Evolutionary conservation across 805 yeast species (phyloP).

Genomic region (Vanderwaltozyma verrucispora): DNA sequence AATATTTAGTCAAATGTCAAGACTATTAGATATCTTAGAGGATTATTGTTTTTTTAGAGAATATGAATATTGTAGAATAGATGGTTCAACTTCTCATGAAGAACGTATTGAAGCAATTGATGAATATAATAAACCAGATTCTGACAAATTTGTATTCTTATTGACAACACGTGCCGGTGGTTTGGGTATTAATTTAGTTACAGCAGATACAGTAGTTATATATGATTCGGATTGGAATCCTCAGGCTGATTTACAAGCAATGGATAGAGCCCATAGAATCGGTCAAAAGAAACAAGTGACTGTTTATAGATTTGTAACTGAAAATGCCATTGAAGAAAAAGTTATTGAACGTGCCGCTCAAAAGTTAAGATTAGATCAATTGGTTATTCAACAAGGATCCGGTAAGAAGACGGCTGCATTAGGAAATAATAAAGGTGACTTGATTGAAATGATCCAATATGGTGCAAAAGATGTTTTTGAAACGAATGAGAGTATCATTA

Average conservation of each 20-base stretch:
- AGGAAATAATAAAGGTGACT: conserved; percentile 62
- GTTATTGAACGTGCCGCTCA: conserved; percentile 95
- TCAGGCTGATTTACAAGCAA: conserved; percentile 94
- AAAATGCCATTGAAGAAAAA: conserved; percentile 92
- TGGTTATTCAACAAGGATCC: conserved; percentile 87
- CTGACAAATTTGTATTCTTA: conserved; percentile 73
- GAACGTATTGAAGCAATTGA: conserved; percentile 90
- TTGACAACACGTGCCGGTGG: conserved; percentile 97
- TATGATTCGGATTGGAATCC: conserved; percentile 98
- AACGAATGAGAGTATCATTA: conserved; percentile 26
- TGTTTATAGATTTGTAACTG: conserved; percentile 89
- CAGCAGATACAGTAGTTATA: conserved; percentile 81
- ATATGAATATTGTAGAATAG: conserved; percentile 82
- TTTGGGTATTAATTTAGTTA: conserved; percentile 82
- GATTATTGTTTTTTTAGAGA: conserved; percentile 84
- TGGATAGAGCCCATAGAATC: conserved; percentile 97
- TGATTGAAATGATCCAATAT: conserved; percentile 90
- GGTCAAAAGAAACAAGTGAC: conserved; percentile 95
- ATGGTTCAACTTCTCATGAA: conserved; percentile 88
- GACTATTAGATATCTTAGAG: conserved; percentile 80
- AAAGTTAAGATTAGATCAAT: conserved; percentile 81
- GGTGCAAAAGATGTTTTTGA: conserved; percentile 90
- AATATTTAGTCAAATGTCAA: conserved; percentile 89
- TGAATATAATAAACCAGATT: conserved; percentile 74
- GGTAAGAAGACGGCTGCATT: conserved; percentile 33